phyloP scores from a whole-genome alignment of 495 filamentous ascomycete genomes.

The Staphylotrichum longicolle region DNA sequence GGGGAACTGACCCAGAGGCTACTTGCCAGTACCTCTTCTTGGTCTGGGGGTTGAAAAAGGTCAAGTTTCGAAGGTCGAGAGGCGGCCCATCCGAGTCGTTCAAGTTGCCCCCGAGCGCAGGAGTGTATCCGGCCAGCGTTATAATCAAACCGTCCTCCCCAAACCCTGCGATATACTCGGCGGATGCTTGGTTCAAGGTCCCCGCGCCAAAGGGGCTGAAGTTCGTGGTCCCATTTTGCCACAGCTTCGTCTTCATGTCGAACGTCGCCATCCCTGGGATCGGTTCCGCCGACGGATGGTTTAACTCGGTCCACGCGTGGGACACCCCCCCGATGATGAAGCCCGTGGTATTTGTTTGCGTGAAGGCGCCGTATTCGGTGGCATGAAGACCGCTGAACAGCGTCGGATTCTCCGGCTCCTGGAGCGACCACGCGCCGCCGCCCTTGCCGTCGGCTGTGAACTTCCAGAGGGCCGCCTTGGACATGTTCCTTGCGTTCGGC shows the following conservation, averaged over 20 bases:
- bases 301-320: conserved; percentile 4
- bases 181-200: conserved; percentile 18
- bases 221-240: conserved; percentile 18
- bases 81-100: not conserved
- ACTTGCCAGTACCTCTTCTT: conserved; percentile 35
- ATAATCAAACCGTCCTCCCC: conserved; percentile 35
- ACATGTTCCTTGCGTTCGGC: conserved; percentile 15
- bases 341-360: conserved; percentile 8
- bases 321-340: conserved; percentile 23
- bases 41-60: conserved; percentile 38
- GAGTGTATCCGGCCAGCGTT: conserved; percentile 35
- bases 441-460: conserved; percentile 37
- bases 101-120: conserved; percentile 18
- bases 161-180: conserved; percentile 31
- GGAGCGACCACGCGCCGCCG: conserved; percentile 38
- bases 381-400: conserved; percentile 12
- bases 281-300: conserved; percentile 7
- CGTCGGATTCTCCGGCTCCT: not conserved
- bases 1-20: conserved; percentile 30
- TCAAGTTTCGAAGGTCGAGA: conserved; percentile 32
- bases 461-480: conserved; percentile 33
- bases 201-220: conserved; percentile 16
- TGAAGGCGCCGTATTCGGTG: conserved; percentile 11
- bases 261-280: conserved; percentile 24
- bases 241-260: conserved; percentile 22